Base-by-base conservation (phyloP, 768 basidiomycete genomes). In the Clitopilus hobsonii region DNA sequence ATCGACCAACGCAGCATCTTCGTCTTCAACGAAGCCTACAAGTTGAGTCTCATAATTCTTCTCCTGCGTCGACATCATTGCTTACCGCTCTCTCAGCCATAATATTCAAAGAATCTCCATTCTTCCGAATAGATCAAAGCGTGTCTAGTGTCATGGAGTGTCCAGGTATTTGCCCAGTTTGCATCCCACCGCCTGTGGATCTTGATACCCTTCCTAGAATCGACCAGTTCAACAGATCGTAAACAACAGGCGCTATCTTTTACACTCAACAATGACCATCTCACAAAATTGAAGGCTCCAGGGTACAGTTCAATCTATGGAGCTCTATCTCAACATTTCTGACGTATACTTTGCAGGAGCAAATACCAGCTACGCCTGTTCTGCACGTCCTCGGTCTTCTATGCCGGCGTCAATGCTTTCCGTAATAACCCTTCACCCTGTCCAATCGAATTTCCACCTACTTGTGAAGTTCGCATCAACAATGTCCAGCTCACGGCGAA, bases 391-490 rank as follows among this genome's bases (percentile, higher is more conserved):
- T 93, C 86, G 27, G 75, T 82, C 25, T 91, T 86, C 66, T 86
- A 86, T 67, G 76, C 77, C 14, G 73, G 74, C 41, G 67, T 74
- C 20, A 72, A 72, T 38, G 79, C 77, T 11, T 88, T 88, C 61
- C 74, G 87, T 51, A 69, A 79, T 5, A 73, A 69, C 54, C 61
- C 70, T 41, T 67, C 72, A 16, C 82, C 83, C 16, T 91, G 89
- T 64, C 89, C 83, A 3, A 83, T 96, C 49, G 94, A 97, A 74
- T 97, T 96, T 61, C 94, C 94, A 22, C 84, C 87, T 6, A 90
- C 90, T 7, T 94, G 90, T 65, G 94, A 97, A 81, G 87, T 95
- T 51, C 87, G 91, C 64, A 83, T 95, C 32, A 96, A 97, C 68
- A 77, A 73, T 53, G 74, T 74, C 2, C 77, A 82, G 53, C 71